These are phyloP conservation scores for Diaporthe amygdali DNA, from an alignment of 2,329 filamentous ascomycete genomes.

Conservation along the genomic window DNA sequence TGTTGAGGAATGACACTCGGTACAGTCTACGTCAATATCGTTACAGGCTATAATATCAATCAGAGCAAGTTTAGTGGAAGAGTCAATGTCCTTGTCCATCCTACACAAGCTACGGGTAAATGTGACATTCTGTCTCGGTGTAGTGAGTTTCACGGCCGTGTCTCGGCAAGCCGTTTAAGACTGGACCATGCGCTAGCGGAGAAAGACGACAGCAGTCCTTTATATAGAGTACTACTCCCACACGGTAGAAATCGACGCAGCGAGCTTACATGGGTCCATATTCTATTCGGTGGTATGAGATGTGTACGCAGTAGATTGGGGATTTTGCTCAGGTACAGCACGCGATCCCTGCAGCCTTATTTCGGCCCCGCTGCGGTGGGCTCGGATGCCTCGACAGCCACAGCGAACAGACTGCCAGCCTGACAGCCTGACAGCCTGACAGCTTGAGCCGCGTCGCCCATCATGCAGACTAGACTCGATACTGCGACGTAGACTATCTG, in stretches of 20 bases:
- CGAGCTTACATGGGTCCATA: not conserved
- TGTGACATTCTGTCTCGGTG: too few species aligned
- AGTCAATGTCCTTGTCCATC: not conserved
- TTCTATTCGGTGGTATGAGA: not conserved
- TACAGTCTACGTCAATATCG: not conserved
- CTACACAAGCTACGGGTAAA: too few species aligned
- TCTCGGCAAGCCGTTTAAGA: not conserved
- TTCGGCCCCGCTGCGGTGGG: not conserved
- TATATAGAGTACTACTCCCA: not conserved
- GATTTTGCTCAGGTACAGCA: not conserved
- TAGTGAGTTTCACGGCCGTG: not conserved
- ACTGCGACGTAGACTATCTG: too few species aligned
- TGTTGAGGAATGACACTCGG: not conserved
- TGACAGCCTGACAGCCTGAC: not conserved
- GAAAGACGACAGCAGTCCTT: not conserved
- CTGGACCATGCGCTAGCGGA: not conserved
- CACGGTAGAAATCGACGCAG: not conserved
- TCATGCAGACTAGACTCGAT: not conserved
- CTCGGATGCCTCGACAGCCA: constrained; percentile 6
- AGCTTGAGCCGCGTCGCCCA: not conserved
- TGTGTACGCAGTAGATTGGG: not conserved
- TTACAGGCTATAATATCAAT: not conserved
- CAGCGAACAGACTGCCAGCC: not conserved
- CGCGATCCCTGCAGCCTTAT: constrained; percentile 1
- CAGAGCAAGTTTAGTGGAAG: not conserved